Evolutionary conservation across 1,139 yeast species (phyloP).

Genomic region (Scheffersomyces stambukii): DNA sequence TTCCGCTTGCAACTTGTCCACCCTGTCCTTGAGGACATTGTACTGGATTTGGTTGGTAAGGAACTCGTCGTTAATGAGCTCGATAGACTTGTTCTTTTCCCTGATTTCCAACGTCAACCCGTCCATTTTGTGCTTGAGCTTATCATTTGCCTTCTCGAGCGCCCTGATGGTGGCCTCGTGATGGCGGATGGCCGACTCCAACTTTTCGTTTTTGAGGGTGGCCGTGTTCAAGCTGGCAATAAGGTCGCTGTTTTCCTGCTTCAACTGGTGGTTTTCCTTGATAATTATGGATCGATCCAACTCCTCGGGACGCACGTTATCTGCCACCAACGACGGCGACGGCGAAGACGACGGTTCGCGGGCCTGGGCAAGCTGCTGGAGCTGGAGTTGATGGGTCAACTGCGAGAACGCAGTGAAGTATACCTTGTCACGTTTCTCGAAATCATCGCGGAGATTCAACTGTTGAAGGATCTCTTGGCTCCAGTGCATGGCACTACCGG

Average conservation of each 20-base stretch:
- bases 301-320: constrained; percentile 3
- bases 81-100: constrained; percentile 56
- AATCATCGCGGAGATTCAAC: constrained; percentile 26
- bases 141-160: constrained; percentile 18
- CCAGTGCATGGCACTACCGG: too few relatives aligned
- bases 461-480: constrained; percentile 20
- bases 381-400: constrained; percentile 16
- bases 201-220: constrained; percentile 20
- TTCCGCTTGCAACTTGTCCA: constrained; percentile 14
- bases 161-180: constrained; percentile 12
- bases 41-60: constrained; percentile 67
- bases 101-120: constrained; percentile 41
- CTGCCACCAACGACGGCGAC: constrained; percentile 12
- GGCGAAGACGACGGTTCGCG: constrained; percentile 5
- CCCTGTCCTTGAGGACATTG: constrained; percentile 50
- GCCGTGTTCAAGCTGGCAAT: constrained; percentile 21
- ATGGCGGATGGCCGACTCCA: constrained; percentile 14
- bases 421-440: constrained; percentile 28
- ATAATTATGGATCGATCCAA: constrained; percentile 6
- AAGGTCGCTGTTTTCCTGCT: constrained; percentile 13
- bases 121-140: constrained; percentile 26
- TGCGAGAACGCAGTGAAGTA: constrained; percentile 33
- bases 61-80: constrained; percentile 65
- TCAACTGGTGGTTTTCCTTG: constrained; percentile 9
- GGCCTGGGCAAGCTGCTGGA: constrained; percentile 2